phyloP scores from a whole-genome alignment of 371 early-diverging fungal genomes.

The Mortierella sp. region DNA sequence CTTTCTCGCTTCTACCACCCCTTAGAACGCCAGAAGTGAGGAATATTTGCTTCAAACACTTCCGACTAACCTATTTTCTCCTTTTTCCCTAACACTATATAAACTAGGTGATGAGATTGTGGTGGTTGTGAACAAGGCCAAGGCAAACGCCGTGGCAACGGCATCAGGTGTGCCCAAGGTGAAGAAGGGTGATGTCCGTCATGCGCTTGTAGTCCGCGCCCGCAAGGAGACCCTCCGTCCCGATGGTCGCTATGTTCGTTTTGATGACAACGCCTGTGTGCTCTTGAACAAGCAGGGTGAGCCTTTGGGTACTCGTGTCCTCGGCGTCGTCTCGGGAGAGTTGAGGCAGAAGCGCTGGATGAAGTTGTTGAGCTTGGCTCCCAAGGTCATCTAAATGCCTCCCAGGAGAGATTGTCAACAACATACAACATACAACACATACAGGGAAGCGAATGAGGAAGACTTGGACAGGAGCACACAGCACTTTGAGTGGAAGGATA shows the following conservation, averaged over 20 bases:
- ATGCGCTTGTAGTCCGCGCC: constrained; percentile 94
- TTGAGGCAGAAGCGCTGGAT: constrained; percentile 95
- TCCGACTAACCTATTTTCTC: background rate
- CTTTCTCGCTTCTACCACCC: no score
- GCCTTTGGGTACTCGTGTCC: constrained; percentile 94
- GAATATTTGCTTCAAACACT: no score
- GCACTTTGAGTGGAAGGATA: background rate
- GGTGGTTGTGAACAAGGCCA: constrained; percentile 94
- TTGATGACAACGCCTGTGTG: constrained; percentile 98
- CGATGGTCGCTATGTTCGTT: constrained; percentile 94
- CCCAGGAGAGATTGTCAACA: background rate
- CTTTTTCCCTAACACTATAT: background rate
- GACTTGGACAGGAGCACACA: background rate
- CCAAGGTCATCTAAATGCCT: constrained; percentile 84
- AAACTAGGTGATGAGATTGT: constrained; percentile 96
- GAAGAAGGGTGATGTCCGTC: constrained; percentile 95
- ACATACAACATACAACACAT: background rate
- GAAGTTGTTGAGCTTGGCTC: constrained; percentile 95
- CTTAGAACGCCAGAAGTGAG: no score
- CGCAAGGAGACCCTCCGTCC: constrained; percentile 92
- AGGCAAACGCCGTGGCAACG: constrained; percentile 77
- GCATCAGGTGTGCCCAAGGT: constrained; percentile 78
- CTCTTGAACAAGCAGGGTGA: constrained; percentile 94
- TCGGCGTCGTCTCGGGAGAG: constrained; percentile 94
- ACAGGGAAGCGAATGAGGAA: background rate